phyloP scores from a whole-genome alignment of 2,329 filamentous ascomycete species.

The Calycina marina region DNA sequence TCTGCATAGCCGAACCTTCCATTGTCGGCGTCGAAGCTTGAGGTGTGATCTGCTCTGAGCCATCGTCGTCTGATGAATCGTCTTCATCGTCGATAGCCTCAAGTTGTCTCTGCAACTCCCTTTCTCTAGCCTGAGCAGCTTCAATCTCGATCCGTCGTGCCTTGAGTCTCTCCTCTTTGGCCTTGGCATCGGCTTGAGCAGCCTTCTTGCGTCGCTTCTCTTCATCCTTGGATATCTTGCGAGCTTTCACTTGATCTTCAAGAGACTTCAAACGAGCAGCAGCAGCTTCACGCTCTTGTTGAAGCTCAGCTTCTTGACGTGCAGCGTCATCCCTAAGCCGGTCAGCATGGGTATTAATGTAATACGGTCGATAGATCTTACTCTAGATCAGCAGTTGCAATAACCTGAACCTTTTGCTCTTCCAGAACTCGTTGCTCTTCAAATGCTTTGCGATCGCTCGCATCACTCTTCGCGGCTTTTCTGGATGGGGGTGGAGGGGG shows the following conservation, averaged over 20 bases:
- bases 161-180: constrained; percentile 73
- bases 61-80: constrained; percentile 68
- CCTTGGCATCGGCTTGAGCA: constrained; percentile 69
- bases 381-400: constrained; percentile 65
- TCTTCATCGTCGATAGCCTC: constrained; percentile 63
- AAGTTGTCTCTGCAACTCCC: constrained; percentile 77
- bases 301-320: constrained; percentile 66
- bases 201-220: constrained; percentile 89
- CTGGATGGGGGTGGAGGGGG: constrained; percentile 70
- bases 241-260: constrained; percentile 84
- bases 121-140: constrained; percentile 75
- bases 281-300: constrained; percentile 65
- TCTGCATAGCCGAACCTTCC: constrained; percentile 36
- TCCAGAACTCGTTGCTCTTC: constrained; percentile 52
- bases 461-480: constrained; percentile 50
- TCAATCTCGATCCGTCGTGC: constrained; percentile 85
- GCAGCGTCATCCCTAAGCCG: constrained; percentile 51
- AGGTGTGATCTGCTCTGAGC: constrained; percentile 52
- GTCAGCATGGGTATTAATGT: constrained; percentile 9
- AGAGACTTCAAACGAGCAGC: constrained; percentile 74
- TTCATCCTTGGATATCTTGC: constrained; percentile 91
- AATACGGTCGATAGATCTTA: constrained; percentile 38
- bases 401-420: constrained; percentile 63
- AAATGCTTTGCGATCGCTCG: constrained; percentile 36
- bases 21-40: constrained; percentile 44